Conservation (phyloP, 495 filamentous ascomycete genomes). For the Parachaetomium inaequale region DNA sequence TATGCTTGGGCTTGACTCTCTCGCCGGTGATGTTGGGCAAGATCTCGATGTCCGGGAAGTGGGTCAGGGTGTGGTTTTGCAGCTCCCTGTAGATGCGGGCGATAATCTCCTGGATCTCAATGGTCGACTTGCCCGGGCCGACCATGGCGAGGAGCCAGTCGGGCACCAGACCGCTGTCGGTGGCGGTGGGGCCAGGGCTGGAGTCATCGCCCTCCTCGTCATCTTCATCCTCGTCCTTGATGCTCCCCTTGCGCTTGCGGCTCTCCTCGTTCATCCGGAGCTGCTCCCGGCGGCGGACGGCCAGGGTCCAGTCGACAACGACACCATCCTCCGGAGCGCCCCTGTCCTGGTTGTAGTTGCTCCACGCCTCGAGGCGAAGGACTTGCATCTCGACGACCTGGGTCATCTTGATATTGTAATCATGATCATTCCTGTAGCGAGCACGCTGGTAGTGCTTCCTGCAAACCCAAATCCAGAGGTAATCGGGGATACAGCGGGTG, state of each 20-base stretch:
- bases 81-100: slow-evolving; percentile 35
- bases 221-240: slow-evolving; percentile 29
- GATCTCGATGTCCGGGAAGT: slow-evolving; percentile 66
- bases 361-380: slow-evolving; percentile 57
- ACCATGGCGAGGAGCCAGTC: slow-evolving; percentile 39
- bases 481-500: slow-evolving; percentile 61
- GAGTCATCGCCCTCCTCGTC: slow-evolving; percentile 27
- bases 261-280: slow-evolving; percentile 38
- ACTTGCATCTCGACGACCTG: slow-evolving; percentile 58
- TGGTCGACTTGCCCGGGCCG: slow-evolving; percentile 36
- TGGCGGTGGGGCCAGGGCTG: slow-evolving; percentile 13
- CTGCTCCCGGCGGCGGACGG: slow-evolving; percentile 53
- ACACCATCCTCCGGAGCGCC: slow-evolving; percentile 30
- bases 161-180: slow-evolving; percentile 39
- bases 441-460: slow-evolving; percentile 82
- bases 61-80: slow-evolving; percentile 18
- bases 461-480: slow-evolving; percentile 69
- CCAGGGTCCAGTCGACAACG: slow-evolving; percentile 48
- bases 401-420: slow-evolving; percentile 58
- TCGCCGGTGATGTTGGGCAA: slow-evolving; percentile 52
- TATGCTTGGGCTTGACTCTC: slow-evolving; percentile 8
- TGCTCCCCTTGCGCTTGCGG: slow-evolving; percentile 22
- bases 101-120: slow-evolving; percentile 38
- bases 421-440: slow-evolving; percentile 59
- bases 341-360: slow-evolving; percentile 36